phyloP scores from a whole-genome alignment of 2,329 filamentous ascomycete genomes.

The Zymoseptoria tritici region DNA sequence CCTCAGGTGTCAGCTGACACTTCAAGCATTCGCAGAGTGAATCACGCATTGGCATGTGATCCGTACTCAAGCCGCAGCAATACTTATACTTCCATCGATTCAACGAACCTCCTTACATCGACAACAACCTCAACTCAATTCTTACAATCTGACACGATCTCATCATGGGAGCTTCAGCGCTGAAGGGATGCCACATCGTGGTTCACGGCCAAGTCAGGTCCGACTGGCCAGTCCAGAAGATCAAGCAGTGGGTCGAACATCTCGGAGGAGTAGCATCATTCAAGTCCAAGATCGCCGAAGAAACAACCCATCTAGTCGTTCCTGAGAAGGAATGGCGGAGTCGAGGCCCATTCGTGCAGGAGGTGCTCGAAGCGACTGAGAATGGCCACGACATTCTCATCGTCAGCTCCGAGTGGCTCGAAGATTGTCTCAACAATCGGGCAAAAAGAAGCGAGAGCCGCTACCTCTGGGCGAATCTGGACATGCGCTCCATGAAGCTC shows the following conservation, averaged over 20 bases:
- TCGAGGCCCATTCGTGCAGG: slow-evolving; percentile 6
- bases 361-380: slow-evolving; percentile 9
- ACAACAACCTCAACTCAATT: slow-evolving; percentile 2
- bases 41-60: not conserved
- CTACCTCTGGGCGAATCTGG: slow-evolving; percentile 29
- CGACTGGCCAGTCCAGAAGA: slow-evolving; percentile 13
- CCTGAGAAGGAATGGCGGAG: slow-evolving; percentile 51
- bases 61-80: not conserved
- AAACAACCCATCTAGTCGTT: slow-evolving; percentile 67
- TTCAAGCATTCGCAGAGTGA: not conserved
- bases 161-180: not conserved
- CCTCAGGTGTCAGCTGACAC: not conserved
- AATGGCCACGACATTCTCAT: slow-evolving; percentile 24
- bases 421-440: slow-evolving; percentile 40
- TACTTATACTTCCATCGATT: not conserved
- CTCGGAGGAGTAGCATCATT: slow-evolving; percentile 54
- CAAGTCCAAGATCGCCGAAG: slow-evolving; percentile 44
- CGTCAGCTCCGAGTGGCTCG: slow-evolving; percentile 40
- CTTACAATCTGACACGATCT: not conserved
- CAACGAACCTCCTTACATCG: slow-evolving; percentile 7
- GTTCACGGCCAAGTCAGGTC: slow-evolving; percentile 4
- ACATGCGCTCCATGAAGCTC: slow-evolving; percentile 7
- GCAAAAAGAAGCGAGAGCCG: slow-evolving; percentile 27
- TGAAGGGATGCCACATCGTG: slow-evolving; percentile 15
- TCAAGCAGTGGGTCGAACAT: slow-evolving; percentile 57